Conservation (phyloP, 116 monocot species). For the Zostera marina region DNA sequence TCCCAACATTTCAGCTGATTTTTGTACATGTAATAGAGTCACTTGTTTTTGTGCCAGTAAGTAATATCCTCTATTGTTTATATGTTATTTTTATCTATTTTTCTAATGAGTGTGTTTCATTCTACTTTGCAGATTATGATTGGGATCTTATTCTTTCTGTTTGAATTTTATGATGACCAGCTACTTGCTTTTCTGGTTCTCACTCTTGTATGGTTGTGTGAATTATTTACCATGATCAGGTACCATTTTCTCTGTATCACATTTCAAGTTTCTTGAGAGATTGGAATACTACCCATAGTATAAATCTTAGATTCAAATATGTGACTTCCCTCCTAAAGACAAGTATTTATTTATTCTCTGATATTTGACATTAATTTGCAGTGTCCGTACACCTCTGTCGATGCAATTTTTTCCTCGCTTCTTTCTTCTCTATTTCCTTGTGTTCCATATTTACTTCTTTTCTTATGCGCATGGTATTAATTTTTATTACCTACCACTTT, state of each 20-base stretch:
- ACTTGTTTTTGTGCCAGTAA: constrained; percentile 94
- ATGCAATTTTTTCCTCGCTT: constrained; percentile 99
- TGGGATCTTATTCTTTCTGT: constrained; percentile 91
- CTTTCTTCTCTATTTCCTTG: constrained; percentile 89
- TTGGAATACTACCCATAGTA: not conserved
- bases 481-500: not conserved
- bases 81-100: not conserved
- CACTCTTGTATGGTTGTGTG: constrained; percentile 95
- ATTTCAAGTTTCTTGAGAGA: not conserved
- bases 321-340: too few relatives aligned
- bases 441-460: constrained; percentile 97
- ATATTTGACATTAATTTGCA: constrained; percentile 25
- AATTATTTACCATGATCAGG: constrained; percentile 98
- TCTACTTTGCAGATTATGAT: constrained; percentile 82
- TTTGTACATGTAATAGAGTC: constrained; percentile 99
- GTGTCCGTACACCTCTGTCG: constrained; percentile 91
- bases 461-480: constrained; percentile 84
- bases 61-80: constrained; percentile 4
- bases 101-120: not conserved
- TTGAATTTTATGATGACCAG: constrained; percentile 99
- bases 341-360: not conserved
- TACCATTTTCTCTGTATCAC: constrained; percentile 5
- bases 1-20: constrained; percentile 94
- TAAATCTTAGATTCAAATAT: too few relatives aligned
- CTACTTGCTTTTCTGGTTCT: constrained; percentile 89